Evolutionary conservation across 1,284 basidiomycete genomes (phyloP), one percentile per base, ranked within the genome.

Genomic region (Neotropicomus parvogracilis): DNA sequence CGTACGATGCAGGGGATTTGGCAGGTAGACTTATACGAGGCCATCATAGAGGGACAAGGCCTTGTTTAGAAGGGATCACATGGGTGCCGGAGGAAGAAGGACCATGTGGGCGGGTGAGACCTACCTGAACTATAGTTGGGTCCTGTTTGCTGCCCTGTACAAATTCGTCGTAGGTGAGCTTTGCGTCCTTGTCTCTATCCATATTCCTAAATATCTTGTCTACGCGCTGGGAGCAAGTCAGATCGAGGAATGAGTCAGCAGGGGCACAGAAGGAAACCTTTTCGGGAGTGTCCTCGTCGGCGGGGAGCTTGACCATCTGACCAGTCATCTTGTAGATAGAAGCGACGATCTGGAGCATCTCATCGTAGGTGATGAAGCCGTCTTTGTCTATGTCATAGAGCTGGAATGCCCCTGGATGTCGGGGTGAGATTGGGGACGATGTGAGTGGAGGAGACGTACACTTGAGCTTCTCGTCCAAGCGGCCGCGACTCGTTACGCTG

Each of bases 311-410:
- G 60, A 99, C 95, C 95, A 99, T 98, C 69, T 97, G 89, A 12
- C 97, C 95, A 4, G 94, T 95, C 94, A 97, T 97, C 80, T 95
- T 95, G 78, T 97, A 97, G 73, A 97, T 97, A 45, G 91, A 87
- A 60, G 87, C 81, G 6, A 97, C 95, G 64, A 97, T 97, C 74
- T 91, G 85, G 36, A 97, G 84, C 93, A 99, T 99, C 73, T 99
- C 97, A 60, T 95, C 88, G 69, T 97, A 97, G 36, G 95, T 95
- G 71, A 98, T 97, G 60, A 80, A 88, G 3, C 95, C 95, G 65
- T 98, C 95, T 56, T 91, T 91, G 73, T 99, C 92, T 63, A 99
- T 98, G 67, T 99, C 97, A 70, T 99, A 99, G 40, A 99, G 77
- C 70, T 99, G 94, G 83, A 99, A 99, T 9, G 97, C 97, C 97